Evolutionary conservation across 2,329 filamentous ascomycete species (phyloP), one percentile per base, ranked within the genome.

Genomic region (Juglanconis oblonga): DNA sequence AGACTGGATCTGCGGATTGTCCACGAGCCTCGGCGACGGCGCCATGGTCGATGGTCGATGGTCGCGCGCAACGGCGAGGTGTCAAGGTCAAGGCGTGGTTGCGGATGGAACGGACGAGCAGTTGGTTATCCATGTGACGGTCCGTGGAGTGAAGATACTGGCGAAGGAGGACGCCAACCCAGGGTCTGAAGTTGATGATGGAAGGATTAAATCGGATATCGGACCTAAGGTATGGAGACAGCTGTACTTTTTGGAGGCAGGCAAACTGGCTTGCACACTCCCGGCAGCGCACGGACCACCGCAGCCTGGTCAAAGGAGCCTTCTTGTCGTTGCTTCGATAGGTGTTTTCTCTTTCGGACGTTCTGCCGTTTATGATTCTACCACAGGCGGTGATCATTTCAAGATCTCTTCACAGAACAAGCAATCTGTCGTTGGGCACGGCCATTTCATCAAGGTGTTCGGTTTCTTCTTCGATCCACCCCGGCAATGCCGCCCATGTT

Each of bases 1-100:
- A 73, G 87, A 83, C 80, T 90, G 85, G 75, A 99, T 96, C 82
- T 97, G 91, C 68, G 88, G 78, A 77, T 92, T 94, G 78, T 96
- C 91, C 75, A 98, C 92, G 76, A 99, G 89, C 32, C 54, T 58
- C 54, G 57, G 61, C 36, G 59, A 56, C 55, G 70, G 68, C 78
- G 88, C 82, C 87, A 89, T 90, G 71, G 67, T 58, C 53, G 47
- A 48, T 11, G 45, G 45, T 48, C 24, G 45, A 24, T 24, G 44
- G 49, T 47, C 38, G 47, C 38, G 35, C 31, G 47, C 55, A 53
- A 54, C 58, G 8, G 45, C 45, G 8, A 48, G 45, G 17, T 31
- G 45, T 48, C 24, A 29, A 55, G 52, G 24, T 52, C 8, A 48
- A 57, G 57, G 17, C 29, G 47, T 48, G 40, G 51, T 47, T 40